Percentiles rank a stretch among this genome's conserved stretches.
These are phyloP conservation scores for Pseudocercospora fuligena DNA, from an alignment of 2,329 filamentous ascomycete species.

Conservation along the genomic window DNA sequence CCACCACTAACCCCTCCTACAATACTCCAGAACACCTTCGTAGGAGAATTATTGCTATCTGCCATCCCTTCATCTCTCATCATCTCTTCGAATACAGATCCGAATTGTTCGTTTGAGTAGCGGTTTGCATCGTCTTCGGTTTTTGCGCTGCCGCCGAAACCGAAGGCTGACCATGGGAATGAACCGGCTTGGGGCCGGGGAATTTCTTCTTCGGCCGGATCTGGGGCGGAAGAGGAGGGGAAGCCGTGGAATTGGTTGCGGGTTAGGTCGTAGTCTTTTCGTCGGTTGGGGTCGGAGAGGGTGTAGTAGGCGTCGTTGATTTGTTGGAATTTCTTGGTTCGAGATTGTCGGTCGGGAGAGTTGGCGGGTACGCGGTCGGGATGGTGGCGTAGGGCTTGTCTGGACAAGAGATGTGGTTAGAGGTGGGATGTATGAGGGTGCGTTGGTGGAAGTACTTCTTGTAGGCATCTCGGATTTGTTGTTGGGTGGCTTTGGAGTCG, in stretches of 20 bases:
- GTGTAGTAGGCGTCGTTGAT: constrained; percentile 95
- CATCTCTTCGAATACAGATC: constrained; percentile 65
- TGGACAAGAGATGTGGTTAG: background rate
- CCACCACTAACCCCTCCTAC: constrained; percentile 85
- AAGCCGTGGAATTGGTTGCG: constrained; percentile 62
- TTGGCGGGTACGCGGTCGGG: constrained; percentile 85
- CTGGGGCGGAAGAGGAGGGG: constrained; percentile 38
- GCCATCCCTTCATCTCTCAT: constrained; percentile 67
- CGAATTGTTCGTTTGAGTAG: constrained; percentile 80
- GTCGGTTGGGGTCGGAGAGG: constrained; percentile 76
- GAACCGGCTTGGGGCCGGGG: constrained; percentile 45
- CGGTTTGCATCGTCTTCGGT: constrained; percentile 49
- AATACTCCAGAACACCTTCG: constrained; percentile 81
- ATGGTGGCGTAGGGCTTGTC: constrained; percentile 84
- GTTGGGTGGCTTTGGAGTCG: constrained; percentile 70
- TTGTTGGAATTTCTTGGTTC: constrained; percentile 87
- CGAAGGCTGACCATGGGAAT: constrained; percentile 80
- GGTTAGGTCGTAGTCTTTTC: constrained; percentile 83
- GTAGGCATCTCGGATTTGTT: constrained; percentile 92
- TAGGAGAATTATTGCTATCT: constrained; percentile 66
- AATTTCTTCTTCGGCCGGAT: constrained; percentile 57
- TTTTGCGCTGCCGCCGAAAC: constrained; percentile 57
- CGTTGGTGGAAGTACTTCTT: constrained; percentile 63
- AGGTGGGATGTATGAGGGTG: background rate
- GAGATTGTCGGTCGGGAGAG: constrained; percentile 78